phyloP scores from a whole-genome alignment of 2,329 filamentous ascomycete species.

The Apiospora phragmitis region DNA sequence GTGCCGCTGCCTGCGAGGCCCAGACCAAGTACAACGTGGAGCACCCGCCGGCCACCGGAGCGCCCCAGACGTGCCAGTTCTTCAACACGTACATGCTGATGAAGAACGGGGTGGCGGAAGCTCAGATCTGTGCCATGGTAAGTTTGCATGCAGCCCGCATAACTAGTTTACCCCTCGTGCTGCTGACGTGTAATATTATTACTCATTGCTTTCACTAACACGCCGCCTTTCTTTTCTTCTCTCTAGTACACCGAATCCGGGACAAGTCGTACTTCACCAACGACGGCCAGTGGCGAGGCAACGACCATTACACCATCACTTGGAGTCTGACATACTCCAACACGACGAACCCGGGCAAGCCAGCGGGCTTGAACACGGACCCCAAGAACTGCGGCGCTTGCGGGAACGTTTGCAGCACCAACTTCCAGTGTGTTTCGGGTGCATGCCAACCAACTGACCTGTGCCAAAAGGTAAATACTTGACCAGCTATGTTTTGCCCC shows the following conservation, averaged over 20 bases:
- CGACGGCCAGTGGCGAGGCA: conserved; percentile 26
- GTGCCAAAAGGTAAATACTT: no score
- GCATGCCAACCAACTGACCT: no score
- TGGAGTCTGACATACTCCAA: conserved; percentile 25
- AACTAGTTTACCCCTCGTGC: no score
- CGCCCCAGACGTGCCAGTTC: conserved; percentile 26
- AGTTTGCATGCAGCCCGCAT: no score
- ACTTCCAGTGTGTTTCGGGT: no score
- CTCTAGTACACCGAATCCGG: conserved; percentile 13
- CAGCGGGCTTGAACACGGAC: neutral
- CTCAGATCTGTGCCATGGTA: conserved; percentile 20
- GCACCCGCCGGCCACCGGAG: conserved; percentile 22
- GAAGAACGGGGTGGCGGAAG: conserved; percentile 31
- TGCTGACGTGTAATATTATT: no score
- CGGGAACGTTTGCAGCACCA: no score
- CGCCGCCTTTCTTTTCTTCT: no score
- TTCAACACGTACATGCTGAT: conserved; percentile 29
- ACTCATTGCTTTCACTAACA: no score
- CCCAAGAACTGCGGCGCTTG: no score
- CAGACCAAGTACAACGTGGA: conserved; percentile 29
- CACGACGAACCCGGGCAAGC: conserved; percentile 18
- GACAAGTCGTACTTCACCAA: conserved; percentile 21
- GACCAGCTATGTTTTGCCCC: no score
- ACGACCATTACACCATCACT: conserved; percentile 27
- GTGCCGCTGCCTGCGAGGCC: conserved; percentile 28